These are phyloP conservation scores for Didymella glomerata DNA, from an alignment of 2,329 filamentous ascomycete species.

Conservation along the genomic window DNA sequence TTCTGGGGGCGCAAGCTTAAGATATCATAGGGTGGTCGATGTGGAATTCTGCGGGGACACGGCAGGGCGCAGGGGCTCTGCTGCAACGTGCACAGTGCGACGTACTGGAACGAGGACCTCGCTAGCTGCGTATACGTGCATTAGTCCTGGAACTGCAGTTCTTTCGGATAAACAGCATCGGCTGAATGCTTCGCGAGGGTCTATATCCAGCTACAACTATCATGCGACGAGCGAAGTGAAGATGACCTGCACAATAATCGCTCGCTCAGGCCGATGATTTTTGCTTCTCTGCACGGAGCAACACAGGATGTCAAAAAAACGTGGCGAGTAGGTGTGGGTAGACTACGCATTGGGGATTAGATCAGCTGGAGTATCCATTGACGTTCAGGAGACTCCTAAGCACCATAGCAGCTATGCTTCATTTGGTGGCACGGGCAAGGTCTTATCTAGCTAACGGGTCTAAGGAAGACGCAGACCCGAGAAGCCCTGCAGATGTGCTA, in stretches of 20 bases:
- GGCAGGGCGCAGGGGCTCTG: constrained; percentile 17
- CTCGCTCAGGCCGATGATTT: background rate
- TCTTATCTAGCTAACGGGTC: constrained; percentile 1
- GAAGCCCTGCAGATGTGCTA: constrained; percentile 11
- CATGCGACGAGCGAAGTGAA: background rate
- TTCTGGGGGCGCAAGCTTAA: constrained; percentile 16
- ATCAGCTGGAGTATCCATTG: constrained; percentile 7
- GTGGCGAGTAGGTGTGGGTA: constrained; percentile 10
- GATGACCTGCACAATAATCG: background rate
- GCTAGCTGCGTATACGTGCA: constrained; percentile 7
- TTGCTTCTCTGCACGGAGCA: constrained; percentile 3
- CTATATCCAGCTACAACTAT: background rate
- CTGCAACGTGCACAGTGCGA: constrained; percentile 23
- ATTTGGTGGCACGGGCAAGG: constrained; percentile 3
- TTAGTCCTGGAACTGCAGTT: constrained; percentile 2
- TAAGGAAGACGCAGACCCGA: constrained; percentile 6
- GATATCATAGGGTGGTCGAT: constrained; percentile 9
- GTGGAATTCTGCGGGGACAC: constrained; percentile 15
- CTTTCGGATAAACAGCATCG: background rate
- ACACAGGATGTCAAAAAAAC: background rate
- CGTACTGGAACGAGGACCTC: constrained; percentile 12
- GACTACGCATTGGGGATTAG: constrained; percentile 3
- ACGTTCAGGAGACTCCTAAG: constrained; percentile 13
- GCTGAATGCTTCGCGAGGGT: background rate
- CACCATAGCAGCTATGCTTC: constrained; percentile 2